These are phyloP conservation scores for Aphanomyces stellatus DNA, from an alignment of 352 stramenopile genomes.

Conservation along the genomic window DNA sequence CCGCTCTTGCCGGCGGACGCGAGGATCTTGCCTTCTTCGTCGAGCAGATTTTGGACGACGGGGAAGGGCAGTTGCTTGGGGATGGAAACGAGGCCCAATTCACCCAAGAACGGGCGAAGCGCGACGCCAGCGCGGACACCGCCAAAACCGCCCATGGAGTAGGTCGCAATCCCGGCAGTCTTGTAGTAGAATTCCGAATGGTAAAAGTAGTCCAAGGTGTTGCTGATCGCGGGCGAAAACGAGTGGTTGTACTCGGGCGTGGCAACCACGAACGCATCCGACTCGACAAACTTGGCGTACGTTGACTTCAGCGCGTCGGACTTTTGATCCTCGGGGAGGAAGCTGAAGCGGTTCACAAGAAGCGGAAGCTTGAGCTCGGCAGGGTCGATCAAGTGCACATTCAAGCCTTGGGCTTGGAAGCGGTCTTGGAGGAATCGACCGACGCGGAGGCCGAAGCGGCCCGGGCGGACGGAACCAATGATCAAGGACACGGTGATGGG, in stretches of 20 bases:
- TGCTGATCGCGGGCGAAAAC: slow-evolving; percentile 40
- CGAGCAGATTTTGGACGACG: slow-evolving; percentile 37
- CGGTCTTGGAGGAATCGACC: not conserved
- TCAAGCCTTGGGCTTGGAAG: not conserved
- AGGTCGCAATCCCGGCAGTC: slow-evolving; percentile 42
- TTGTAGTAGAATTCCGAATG: slow-evolving; percentile 48
- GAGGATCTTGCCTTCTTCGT: slow-evolving; percentile 31
- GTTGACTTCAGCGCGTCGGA: not conserved
- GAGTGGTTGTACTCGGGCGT: slow-evolving; percentile 67
- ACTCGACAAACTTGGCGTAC: slow-evolving; percentile 26
- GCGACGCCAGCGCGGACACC: slow-evolving; percentile 37
- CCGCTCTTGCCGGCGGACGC: slow-evolving; percentile 2
- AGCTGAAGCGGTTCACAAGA: not conserved
- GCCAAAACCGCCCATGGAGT: slow-evolving; percentile 53
- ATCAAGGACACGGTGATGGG: not conserved
- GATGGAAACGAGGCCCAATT: slow-evolving; percentile 35
- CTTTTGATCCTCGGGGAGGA: not conserved
- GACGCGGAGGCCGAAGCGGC: not conserved
- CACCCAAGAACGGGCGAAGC: slow-evolving; percentile 39
- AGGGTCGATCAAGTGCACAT: not conserved
- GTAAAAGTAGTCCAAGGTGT: slow-evolving; percentile 61
- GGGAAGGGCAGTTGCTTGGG: slow-evolving; percentile 36
- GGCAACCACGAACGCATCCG: slow-evolving; percentile 44
- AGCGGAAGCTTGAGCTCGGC: not conserved
- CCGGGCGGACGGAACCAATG: not conserved